Evolutionary conservation across 2,329 filamentous ascomycete genomes (phyloP), one percentile per base, ranked within the genome.

Genomic region (Thelonectria discophora): DNA sequence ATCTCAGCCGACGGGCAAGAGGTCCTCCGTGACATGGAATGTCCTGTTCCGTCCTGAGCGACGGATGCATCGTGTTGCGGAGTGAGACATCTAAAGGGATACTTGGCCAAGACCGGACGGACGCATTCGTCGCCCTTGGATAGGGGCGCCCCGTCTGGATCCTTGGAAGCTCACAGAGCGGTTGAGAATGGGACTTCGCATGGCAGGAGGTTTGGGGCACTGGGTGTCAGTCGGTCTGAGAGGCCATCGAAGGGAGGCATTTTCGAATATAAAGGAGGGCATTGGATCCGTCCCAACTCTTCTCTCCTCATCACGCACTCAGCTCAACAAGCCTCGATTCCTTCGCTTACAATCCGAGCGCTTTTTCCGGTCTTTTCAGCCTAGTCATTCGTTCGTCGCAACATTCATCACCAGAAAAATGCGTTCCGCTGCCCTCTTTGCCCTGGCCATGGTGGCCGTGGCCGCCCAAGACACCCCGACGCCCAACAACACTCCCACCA

Each of bases 281-380:
- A 21, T 53, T 52, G 46, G 37, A 61, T 72, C 73, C 67, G 56
- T 20, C 48, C 61, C 60, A 60, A 42, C 32, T 10, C 34, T 63
- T 64, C 62, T 57, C 39, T 64, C 48, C 18, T 56, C 54, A 56
- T 64, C 61, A 61, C 53, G 59, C 67, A 64, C 69, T 55, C 66
- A 70, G 62, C 63, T 60, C 64, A 63, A 64, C 63, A 67, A 50
- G 53, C 72, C 74, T 76, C 72, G 74, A 75, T 71, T 65, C 72
- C 64, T 48, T 75, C 75, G 62, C 66, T 70, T 51, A 65, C 64
- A 47, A 55, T 61, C 69, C 68, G 72, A 74, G 74, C 69, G 67
- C 69, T 67, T 62, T 40, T 66, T 57, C 57, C 68, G 62, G 66
- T 73, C 67, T 59, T 68, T 72, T 64, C 50, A 52, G 17, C 52